Base-by-base conservation (phyloP, 2,329 filamentous ascomycete species). In the Exophiala oligosperma region DNA sequence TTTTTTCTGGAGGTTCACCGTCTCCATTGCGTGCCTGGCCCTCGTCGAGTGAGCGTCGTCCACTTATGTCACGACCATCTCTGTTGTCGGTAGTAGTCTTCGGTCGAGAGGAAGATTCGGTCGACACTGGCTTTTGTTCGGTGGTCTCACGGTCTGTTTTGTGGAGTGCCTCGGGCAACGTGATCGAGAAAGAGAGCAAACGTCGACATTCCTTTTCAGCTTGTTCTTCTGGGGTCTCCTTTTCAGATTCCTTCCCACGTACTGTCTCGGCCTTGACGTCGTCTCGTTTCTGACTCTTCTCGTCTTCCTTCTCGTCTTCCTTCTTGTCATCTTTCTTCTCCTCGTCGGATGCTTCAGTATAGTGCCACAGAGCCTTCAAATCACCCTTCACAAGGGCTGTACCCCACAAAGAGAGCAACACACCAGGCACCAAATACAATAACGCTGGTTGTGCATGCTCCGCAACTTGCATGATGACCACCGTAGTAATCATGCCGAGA, bases 381-480 rank as follows among this genome's bases (percentile, higher is more conserved):
- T 97, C 92, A 1, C 91, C 89, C 9, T 86, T 84, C 17, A 81
- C 70, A 3, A 86, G 66, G 0, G 88, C 93, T 1, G 89, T 94
- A 2, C 85, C 73, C 88, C 91, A 95, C 1, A 94, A 70, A 1
- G 87, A 83, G 1, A 83, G 79, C 4, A 97, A 76, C 0, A 97
- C 91, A 0, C 90, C 88, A 0, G 93, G 93, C 0, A 97, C 94
- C 5, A 99, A 84, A 70, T 97, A 97, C 12, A 99, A 77, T 32
- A 99, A 80, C 6, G 94, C 93, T 0, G 93, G 93, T 70, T 99
- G 93, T 2, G 90, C 91, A 62, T 91, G 91, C 48, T 88, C 82
- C 68, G 86, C 94, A 8, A 91, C 76, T 50, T 92, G 80, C 75
- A 97, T 88, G 67, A 92, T 89, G 0, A 81, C 77, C 17, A 97